A percentile compares a stretch with the other conserved stretches of the same genome.
Conservation (phyloP, 768 basidiomycete genomes). For the Mycena latifolia region DNA sequence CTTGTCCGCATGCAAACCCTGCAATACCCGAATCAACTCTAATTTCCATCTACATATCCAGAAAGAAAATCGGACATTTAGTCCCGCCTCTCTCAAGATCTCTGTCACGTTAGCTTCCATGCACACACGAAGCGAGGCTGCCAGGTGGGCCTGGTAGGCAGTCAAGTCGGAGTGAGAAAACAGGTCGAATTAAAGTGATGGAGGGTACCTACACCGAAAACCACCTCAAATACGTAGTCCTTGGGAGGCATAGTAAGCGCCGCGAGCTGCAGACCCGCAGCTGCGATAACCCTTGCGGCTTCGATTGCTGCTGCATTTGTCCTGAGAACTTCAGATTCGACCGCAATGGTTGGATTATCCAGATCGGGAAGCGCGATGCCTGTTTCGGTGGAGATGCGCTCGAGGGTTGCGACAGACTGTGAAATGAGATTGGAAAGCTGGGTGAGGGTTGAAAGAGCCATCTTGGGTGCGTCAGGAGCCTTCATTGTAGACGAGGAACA, state of each 20-base stretch:
- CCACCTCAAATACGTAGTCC: constrained; percentile 14
- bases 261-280: constrained; percentile 47
- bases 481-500: constrained; percentile 17
- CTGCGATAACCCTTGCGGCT: constrained; percentile 43
- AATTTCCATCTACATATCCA: not conserved
- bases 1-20: constrained; percentile 48
- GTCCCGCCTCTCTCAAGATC: constrained; percentile 51
- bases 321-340: constrained; percentile 43
- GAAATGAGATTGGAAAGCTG: constrained; percentile 39
- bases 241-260: constrained; percentile 29
- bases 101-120: constrained; percentile 49
- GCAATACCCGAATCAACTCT: constrained; percentile 3
- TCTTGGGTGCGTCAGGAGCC: constrained; percentile 18
- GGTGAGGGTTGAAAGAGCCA: constrained; percentile 30
- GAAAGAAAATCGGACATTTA: constrained; percentile 35
- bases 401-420: constrained; percentile 38
- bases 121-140: constrained; percentile 42
- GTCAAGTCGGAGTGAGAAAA: constrained; percentile 22
- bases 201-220: constrained; percentile 40
- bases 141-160: constrained; percentile 17
- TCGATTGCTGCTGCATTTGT: constrained; percentile 38
- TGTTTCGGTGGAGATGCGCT: constrained; percentile 29
- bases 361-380: constrained; percentile 40
- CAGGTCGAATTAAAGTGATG: constrained; percentile 12
- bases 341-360: constrained; percentile 37